Conservation (phyloP, 2,329 filamentous ascomycete genomes). For the Aureobasidium sp. region DNA sequence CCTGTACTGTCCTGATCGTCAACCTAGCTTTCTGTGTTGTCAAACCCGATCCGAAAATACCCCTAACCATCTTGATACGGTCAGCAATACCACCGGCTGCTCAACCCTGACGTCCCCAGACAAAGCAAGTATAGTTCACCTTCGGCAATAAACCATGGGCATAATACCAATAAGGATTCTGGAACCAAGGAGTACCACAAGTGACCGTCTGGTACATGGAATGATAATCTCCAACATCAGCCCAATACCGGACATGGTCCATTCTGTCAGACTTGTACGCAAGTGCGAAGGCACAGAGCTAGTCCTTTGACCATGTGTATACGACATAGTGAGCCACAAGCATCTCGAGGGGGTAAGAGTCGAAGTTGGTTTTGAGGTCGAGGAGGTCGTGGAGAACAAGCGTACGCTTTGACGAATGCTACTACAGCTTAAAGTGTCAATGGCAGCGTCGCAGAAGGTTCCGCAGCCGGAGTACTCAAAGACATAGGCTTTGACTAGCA, state of each 20-base stretch:
- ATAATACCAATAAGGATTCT: not conserved
- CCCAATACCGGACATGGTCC: not conserved
- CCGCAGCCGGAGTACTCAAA: not conserved
- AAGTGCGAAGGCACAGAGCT: not conserved
- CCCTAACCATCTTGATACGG: too few relatives aligned
- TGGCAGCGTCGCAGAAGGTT: not conserved
- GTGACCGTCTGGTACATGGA: not conserved
- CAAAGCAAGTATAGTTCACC: not conserved
- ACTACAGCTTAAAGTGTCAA: not conserved
- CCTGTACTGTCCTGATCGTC: too few relatives aligned
- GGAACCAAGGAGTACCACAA: not conserved
- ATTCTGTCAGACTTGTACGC: not conserved
- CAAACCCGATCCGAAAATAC: not conserved
- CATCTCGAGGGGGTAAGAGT: not conserved
- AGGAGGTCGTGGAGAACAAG: not conserved
- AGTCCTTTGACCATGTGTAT: not conserved
- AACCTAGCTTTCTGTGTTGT: too few relatives aligned
- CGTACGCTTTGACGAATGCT: not conserved
- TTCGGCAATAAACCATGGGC: not conserved
- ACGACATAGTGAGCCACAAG: not conserved
- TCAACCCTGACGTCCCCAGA: not conserved
- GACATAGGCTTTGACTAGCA: too few relatives aligned
- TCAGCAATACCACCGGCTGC: not conserved
- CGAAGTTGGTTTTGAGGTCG: not conserved
- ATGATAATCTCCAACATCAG: not conserved